Evolutionary conservation across 1,284 basidiomycete species (phyloP).

Genomic region (Ganoderma sinense): DNA sequence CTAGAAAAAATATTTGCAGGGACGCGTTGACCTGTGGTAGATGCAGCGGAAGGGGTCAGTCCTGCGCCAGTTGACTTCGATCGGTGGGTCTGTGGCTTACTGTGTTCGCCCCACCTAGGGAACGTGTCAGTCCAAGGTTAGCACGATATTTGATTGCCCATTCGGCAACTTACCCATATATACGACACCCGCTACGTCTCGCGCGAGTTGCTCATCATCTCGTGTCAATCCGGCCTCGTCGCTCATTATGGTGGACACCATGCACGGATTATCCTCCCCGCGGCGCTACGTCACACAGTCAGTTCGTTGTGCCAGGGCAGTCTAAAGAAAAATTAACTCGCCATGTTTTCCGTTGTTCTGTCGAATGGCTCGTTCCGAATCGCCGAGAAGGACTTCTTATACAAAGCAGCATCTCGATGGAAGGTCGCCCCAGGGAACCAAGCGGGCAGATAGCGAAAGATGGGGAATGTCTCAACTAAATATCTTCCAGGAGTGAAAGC

Average conservation of each 20-base stretch:
- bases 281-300: not conserved
- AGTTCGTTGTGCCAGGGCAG: too few relatives aligned
- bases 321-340: not conserved
- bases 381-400: not conserved
- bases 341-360: not conserved
- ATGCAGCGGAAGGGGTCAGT: too few relatives aligned
- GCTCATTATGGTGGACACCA: not conserved
- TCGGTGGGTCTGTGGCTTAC: not conserved
- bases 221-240: not conserved
- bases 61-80: too few relatives aligned
- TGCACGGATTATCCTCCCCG: not conserved
- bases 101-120: not conserved
- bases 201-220: not conserved
- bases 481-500: not conserved
- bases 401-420: not conserved
- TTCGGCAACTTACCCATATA: not conserved
- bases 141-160: too few relatives aligned
- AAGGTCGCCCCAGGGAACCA: not conserved
- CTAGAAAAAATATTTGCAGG: constrained; percentile 42
- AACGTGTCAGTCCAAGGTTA: not conserved
- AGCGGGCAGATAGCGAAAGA: not conserved
- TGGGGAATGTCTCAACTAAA: not conserved
- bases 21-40: constrained; percentile 31
- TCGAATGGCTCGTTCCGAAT: not conserved
- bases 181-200: not conserved